Conservation (phyloP, 208 protist genomes). For the Naegleria gruberi region DNA sequence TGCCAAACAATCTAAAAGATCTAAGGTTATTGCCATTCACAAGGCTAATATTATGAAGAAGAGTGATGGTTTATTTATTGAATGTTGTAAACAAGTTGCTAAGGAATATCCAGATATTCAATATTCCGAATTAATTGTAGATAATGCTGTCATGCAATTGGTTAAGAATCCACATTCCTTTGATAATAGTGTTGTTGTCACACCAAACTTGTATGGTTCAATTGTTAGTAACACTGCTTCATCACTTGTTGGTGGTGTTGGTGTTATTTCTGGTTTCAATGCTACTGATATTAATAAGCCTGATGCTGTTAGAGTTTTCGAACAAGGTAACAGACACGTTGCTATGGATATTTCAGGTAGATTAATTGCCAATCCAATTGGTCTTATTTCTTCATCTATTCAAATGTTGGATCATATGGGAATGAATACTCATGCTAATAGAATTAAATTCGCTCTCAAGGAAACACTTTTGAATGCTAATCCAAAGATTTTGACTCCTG, state of each 20-base stretch:
- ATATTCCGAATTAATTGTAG: conserved; percentile 44
- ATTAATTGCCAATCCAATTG: not conserved
- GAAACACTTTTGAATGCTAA: not conserved
- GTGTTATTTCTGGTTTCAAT: not conserved
- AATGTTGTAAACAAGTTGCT: conserved; percentile 43
- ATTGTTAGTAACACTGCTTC: conserved; percentile 16
- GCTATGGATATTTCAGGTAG: not conserved
- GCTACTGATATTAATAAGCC: not conserved
- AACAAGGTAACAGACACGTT: not conserved
- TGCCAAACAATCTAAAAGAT: conserved; percentile 33
- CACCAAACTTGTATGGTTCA: conserved; percentile 18
- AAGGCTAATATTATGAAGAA: conserved; percentile 41
- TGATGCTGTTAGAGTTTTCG: not conserved
- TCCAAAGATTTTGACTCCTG: not conserved
- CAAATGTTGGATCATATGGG: not conserved
- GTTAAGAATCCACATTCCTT: conserved; percentile 16
- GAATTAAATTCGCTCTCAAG: not conserved
- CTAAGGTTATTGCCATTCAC: conserved; percentile 34
- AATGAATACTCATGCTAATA: not conserved
- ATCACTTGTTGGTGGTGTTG: not conserved
- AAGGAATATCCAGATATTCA: conserved; percentile 43
- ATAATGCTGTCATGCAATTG: conserved; percentile 40
- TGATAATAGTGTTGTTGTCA: conserved; percentile 7
- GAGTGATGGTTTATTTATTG: conserved; percentile 46
- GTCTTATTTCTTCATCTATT: not conserved